phyloP scores from a whole-genome alignment of 164 flowering plant genomes.

The Liriodendron chinense region DNA sequence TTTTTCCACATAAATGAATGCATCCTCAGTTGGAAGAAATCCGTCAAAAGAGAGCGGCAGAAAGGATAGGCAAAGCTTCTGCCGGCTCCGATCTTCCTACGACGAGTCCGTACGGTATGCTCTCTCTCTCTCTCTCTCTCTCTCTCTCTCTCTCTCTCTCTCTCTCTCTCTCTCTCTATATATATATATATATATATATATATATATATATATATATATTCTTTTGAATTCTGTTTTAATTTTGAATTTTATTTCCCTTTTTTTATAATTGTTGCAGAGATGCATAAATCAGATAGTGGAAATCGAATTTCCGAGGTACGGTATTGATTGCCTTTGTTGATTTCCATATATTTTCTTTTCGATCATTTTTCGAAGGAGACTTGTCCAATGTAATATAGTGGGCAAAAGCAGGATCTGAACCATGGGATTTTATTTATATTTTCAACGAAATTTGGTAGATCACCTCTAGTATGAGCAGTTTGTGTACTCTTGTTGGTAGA shows the following conservation, averaged over 20 bases:
- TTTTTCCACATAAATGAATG: not conserved
- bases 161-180: too few relatives aligned
- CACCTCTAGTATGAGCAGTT: too few relatives aligned
- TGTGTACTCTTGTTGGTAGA: too few relatives aligned
- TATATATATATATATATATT: not conserved
- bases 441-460: too few relatives aligned
- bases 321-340: not conserved
- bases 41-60: conserved; percentile 88
- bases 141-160: not conserved
- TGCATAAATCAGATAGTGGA: conserved; percentile 61
- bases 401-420: too few relatives aligned
- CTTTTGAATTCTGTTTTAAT: not conserved
- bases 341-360: too few relatives aligned
- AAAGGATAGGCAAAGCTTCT: conserved; percentile 57
- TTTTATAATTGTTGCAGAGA: conserved; percentile 19
- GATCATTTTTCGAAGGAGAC: not conserved
- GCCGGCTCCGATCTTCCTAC: conserved; percentile 69
- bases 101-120: conserved; percentile 38
- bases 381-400: too few relatives aligned
- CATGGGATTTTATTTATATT: too few relatives aligned
- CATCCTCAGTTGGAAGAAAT: conserved; percentile 77
- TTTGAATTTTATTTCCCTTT: not conserved
- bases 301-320: conserved; percentile 66
- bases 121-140: not conserved
- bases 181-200: not conserved